Conservation (phyloP, 83 land plant genomes). For the Picea mariana region DNA sequence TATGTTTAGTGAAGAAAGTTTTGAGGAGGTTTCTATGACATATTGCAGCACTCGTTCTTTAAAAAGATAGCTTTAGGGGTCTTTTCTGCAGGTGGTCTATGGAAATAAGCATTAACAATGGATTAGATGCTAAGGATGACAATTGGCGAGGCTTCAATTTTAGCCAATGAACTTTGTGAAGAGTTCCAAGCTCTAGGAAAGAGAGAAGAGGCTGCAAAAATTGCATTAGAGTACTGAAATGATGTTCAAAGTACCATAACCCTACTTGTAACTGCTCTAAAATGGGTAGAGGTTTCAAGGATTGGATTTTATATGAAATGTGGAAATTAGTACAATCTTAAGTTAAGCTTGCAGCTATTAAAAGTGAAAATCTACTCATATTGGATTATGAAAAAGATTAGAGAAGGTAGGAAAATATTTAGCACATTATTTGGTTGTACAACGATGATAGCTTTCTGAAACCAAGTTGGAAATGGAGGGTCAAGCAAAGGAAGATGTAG, state of each 20-base stretch:
- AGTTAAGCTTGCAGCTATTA: slow-evolving; percentile 64
- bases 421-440: slow-evolving; percentile 86
- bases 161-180: slow-evolving; percentile 88
- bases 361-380: slow-evolving; percentile 61
- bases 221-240: slow-evolving; percentile 51
- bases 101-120: slow-evolving; percentile 74
- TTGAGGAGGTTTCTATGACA: slow-evolving; percentile 86
- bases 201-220: slow-evolving; percentile 26
- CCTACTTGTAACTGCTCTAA: too few species aligned
- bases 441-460: slow-evolving; percentile 69
- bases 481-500: slow-evolving; percentile 41
- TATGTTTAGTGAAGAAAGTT: slow-evolving; percentile 59
- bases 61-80: slow-evolving; percentile 75
- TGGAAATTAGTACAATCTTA: slow-evolving; percentile 48
- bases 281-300: slow-evolving; percentile 94
- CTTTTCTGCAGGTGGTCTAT: slow-evolving; percentile 79
- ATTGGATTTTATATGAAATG: slow-evolving; percentile 52
- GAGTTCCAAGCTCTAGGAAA: slow-evolving; percentile 95
- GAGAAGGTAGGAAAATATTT: slow-evolving; percentile 92
- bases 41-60: slow-evolving; percentile 70
- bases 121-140: slow-evolving; percentile 63
- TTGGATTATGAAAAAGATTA: slow-evolving; percentile 76
- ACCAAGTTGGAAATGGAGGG: slow-evolving; percentile 78
- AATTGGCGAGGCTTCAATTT: slow-evolving; percentile 35
- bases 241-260: slow-evolving; percentile 61